Evolutionary conservation across 768 basidiomycete genomes (phyloP).

Genomic region (Lentinula sp.): DNA sequence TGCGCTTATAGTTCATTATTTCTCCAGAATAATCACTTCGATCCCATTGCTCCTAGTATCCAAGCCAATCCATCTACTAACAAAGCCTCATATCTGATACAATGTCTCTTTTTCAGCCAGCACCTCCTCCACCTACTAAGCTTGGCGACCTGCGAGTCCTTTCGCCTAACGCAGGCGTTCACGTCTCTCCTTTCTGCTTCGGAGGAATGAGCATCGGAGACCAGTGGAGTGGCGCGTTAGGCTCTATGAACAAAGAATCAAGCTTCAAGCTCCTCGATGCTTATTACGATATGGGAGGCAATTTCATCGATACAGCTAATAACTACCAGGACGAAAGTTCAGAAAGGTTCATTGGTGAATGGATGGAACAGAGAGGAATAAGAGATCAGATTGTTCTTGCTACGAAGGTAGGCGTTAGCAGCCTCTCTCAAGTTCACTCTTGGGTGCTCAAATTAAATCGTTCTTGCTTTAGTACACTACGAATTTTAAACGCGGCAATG

Average conservation of each 20-base stretch:
- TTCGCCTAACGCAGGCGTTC: conserved; percentile 29
- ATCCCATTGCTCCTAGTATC: too few species aligned
- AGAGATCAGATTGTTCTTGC: conserved; percentile 24
- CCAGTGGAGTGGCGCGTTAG: conserved; percentile 20
- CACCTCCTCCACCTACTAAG: conserved; percentile 20
- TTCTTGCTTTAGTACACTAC: conserved; percentile 13
- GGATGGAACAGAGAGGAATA: conserved; percentile 38
- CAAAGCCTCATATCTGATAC: too few species aligned
- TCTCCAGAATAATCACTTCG: too few species aligned
- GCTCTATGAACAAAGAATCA: conserved; percentile 34
- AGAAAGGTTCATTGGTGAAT: conserved; percentile 49
- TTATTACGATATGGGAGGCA: conserved; percentile 37
- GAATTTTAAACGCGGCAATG: conserved; percentile 13
- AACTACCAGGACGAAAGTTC: conserved; percentile 50
- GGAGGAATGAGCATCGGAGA: conserved; percentile 40
- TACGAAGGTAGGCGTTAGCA: not conserved
- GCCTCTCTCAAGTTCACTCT: not conserved
- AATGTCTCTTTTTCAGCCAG: not conserved
- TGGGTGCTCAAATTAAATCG: not conserved
- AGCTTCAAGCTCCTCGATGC: conserved; percentile 42
- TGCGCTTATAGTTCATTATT: too few species aligned
- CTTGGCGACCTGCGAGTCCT: conserved; percentile 28
- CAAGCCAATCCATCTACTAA: too few species aligned
- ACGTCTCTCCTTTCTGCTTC: conserved; percentile 35
- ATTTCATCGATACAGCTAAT: conserved; percentile 45